These are phyloP conservation scores for Neofusicoccum ribis DNA, from an alignment of 2,329 filamentous ascomycete genomes.

Conservation along the genomic window DNA sequence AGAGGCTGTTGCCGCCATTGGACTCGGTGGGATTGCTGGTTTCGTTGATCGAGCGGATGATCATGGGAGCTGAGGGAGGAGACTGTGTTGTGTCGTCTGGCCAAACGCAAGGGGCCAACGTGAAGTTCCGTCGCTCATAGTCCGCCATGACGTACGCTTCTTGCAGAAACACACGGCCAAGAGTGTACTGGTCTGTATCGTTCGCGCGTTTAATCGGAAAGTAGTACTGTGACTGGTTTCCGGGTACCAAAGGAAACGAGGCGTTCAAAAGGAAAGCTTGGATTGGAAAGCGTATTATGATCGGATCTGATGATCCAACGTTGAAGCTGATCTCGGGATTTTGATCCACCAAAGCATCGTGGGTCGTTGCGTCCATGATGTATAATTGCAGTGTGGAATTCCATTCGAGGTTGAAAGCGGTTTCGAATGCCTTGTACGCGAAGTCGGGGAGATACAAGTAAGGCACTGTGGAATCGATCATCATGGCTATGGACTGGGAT, in stretches of 20 bases:
- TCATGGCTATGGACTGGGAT: constrained; percentile 32
- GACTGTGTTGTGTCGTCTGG: neutral
- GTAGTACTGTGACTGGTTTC: constrained; percentile 23
- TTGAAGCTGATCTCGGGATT: neutral
- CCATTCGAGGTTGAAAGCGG: constrained; percentile 33
- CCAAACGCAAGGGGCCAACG: constrained; percentile 31
- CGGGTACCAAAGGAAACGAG: constrained; percentile 21
- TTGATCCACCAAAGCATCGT: constrained; percentile 15
- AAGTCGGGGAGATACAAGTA: constrained; percentile 36
- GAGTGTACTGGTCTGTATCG: constrained; percentile 31
- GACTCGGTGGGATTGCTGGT: neutral
- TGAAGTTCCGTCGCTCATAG: constrained; percentile 33
- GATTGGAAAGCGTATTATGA: neutral
- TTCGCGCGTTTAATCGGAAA: constrained; percentile 35
- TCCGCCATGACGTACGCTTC: constrained; percentile 38
- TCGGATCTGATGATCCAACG: neutral
- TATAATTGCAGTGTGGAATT: constrained; percentile 32
- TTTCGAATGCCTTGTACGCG: constrained; percentile 35
- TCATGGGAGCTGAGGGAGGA: neutral
- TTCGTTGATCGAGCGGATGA: neutral
- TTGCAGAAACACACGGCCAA: constrained; percentile 38
- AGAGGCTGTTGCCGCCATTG: constrained; percentile 21
- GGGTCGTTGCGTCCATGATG: constrained; percentile 29
- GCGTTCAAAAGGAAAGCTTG: constrained; percentile 30
- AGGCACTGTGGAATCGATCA: constrained; percentile 54